Evolutionary conservation across 1,284 basidiomycete species (phyloP), one percentile per base, ranked within the genome.

Genomic region (Earliella scabrosa): DNA sequence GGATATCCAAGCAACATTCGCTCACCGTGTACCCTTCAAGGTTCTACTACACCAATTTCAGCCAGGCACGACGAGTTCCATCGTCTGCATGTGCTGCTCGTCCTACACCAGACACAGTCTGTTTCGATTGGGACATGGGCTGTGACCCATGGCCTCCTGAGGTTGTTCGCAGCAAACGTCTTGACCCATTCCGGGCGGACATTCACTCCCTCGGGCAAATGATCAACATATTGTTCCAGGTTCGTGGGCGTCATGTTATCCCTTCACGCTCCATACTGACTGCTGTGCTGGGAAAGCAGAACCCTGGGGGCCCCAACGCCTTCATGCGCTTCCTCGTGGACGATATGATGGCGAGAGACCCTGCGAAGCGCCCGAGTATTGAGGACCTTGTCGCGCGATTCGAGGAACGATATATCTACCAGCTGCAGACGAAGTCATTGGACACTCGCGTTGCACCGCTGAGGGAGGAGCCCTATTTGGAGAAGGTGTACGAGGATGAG

Each of bases 21-120:
- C 64, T 72, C 9, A 74, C 71, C 0, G 50, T 63, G 40, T 52
- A 50, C 1, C 69, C 69, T 0, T 55, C 67, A 3, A 68, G 63
- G 35, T 76, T 75, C 52, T 70, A 69, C 35, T 64, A 61, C 49
- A 62, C 63, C n/a, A 68, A 77, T 48, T 78, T 77, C 18, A 73
- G 73, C 24, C 23, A 18, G 9, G 26, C 35, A 4, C 4, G 8
- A 23, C 18, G 31, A 4, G 29, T 46, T 7, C 29, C 36, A 23
- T 29, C 35, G n/a, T 13, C 6, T 14, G 24, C n/a, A 21, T n/a
- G n/a, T n/a, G n/a, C n/a, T n/a, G 24, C n/a, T 8, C 20, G n/a
- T 18, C 20, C 8, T 7, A 14, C 5, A n/a, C 5, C 5, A 24
- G 11, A 24, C 16, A 24, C 21, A 13, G 11, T 24, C 14, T 23